A percentile compares a stretch with the other conserved stretches of the same genome.
Conservation (phyloP, 306 rosid genomes). For the Rubus parviflorus region DNA sequence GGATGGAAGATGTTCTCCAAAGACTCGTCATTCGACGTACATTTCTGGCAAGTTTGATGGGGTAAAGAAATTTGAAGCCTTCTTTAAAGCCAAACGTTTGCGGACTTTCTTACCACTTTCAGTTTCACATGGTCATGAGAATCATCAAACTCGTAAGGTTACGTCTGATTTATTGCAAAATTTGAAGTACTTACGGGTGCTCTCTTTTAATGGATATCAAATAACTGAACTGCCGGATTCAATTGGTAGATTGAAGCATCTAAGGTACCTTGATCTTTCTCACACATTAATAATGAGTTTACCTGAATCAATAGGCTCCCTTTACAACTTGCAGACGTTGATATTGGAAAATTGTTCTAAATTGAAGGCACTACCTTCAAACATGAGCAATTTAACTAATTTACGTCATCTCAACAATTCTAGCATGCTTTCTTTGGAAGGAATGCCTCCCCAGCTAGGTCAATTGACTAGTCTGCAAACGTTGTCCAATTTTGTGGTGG, state of each 20-base stretch:
- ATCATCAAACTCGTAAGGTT: not conserved
- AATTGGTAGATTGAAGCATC: slow-evolving; percentile 17
- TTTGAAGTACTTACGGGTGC: slow-evolving; percentile 19
- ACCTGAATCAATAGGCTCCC: slow-evolving; percentile 21
- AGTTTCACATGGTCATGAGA: too few relatives aligned
- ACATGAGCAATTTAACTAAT: not conserved
- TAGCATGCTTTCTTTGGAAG: not conserved
- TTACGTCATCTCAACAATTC: slow-evolving; percentile 8
- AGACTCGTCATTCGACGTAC: slow-evolving; percentile 34
- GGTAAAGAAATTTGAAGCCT: not conserved
- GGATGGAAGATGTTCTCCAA: not conserved
- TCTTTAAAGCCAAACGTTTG: not conserved
- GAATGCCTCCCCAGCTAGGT: slow-evolving; percentile 21
- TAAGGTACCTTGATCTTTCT: slow-evolving; percentile 30
- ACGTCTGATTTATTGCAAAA: not conserved
- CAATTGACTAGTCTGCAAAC: slow-evolving; percentile 23
- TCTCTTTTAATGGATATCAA: not conserved
- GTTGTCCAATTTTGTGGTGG: slow-evolving; percentile 3
- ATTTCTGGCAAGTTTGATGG: rapidly evolving
- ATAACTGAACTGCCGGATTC: slow-evolving; percentile 12
- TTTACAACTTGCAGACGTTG: slow-evolving; percentile 39
- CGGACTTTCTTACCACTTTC: not conserved
- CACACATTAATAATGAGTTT: not conserved
- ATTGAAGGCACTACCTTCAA: slow-evolving; percentile 3
- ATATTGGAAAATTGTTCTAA: slow-evolving; percentile 15